phyloP scores from a whole-genome alignment of 306 rosid genomes.

The Dalbergia cochinchinensis region DNA sequence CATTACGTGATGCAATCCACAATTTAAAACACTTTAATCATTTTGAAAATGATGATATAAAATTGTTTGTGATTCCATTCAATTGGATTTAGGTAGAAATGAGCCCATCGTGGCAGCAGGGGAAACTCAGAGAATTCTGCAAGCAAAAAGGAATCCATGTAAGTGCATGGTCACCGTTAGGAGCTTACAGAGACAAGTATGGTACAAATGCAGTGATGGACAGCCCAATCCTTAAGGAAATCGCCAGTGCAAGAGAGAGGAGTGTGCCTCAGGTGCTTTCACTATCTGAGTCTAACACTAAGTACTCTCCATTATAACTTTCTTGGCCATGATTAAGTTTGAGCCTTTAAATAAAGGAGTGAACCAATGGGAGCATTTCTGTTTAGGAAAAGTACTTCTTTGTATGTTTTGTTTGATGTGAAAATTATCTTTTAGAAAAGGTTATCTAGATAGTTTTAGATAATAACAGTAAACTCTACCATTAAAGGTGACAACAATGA shows the following conservation, averaged over 20 bases:
- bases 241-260: slow-evolving; percentile 48
- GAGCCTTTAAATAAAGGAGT: background rate
- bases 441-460: background rate
- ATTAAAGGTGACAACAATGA: too few relatives aligned
- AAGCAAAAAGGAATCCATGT: slow-evolving; percentile 49
- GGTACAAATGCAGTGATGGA: slow-evolving; percentile 50
- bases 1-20: too few relatives aligned
- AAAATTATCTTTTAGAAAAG: background rate
- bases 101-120: slow-evolving; percentile 51
- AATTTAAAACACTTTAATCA: too few relatives aligned
- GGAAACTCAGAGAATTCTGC: slow-evolving; percentile 51
- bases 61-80: background rate
- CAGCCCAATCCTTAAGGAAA: slow-evolving; percentile 48
- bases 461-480: too few relatives aligned
- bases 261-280: slow-evolving; percentile 50
- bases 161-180: slow-evolving; percentile 65
- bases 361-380: background rate
- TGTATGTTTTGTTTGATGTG: background rate
- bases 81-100: slow-evolving; percentile 53
- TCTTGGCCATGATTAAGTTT: background rate
- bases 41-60: background rate
- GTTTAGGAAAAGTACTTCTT: background rate
- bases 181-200: slow-evolving; percentile 34
- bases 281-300: background rate
- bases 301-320: background rate